Base-by-base conservation (phyloP, 2,329 filamentous ascomycete genomes). In the Botrytis galanthina region DNA sequence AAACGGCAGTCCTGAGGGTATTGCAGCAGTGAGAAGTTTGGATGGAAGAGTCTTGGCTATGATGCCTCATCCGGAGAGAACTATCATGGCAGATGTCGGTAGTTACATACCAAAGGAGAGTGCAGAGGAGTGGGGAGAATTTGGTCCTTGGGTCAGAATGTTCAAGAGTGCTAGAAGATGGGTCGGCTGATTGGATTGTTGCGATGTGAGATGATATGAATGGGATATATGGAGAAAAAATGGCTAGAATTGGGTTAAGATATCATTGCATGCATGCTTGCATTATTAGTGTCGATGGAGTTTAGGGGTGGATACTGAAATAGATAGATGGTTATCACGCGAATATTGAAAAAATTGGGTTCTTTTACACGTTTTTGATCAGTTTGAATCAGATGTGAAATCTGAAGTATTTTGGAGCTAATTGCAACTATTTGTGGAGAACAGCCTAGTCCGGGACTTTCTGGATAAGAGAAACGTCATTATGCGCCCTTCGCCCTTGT, bases 1-100 rank as follows among this genome's bases (percentile, higher is more conserved):
- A 12, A 93, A 93, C 80, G 91, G 91, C 37, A 91, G 89, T 78
- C 89, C 90, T 0, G 84, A 88, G 78, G 91, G 90, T 78, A 90
- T 93, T 78, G 89, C 91, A 2, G 91, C 88, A 78, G 87, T 93
- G 6, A 85, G 90, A 74, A 91, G 85, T 73, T 84, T 84, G 20
- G 88, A 93, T 80, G 91, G 91, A 14, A 85, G 90, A 74, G 90
- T 93, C 0, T 78, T 93, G 78, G 91, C 91, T 6, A 84, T 93
- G 81, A 93, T 93, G 91, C 91, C 91, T 73, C 91, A 93, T 83
- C 91, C 91, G 0, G 91, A 93, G 82, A 86, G 91, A 16, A 92
- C 90, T 9, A 87, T 93, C 37, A 81, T 93, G 82, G 86, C 85
- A 76, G 90, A 90, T 71, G 88, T 92, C 71, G 88, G 86, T n/a